These are phyloP conservation scores for Arxiozyma heterogenica DNA, from an alignment of 1,139 yeast species.

Conservation along the genomic window DNA sequence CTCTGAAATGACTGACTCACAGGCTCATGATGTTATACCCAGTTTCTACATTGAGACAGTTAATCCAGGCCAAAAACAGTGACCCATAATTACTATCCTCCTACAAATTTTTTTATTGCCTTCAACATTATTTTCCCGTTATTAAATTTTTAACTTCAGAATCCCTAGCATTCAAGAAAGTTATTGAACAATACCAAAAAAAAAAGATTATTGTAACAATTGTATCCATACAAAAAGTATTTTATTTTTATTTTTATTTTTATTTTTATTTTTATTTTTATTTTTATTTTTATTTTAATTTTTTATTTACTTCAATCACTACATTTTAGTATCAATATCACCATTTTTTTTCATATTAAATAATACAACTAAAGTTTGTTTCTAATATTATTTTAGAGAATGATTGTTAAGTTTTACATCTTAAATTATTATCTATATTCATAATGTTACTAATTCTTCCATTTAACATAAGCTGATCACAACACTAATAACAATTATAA, in stretches of 20 bases:
- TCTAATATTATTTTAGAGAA: not conserved
- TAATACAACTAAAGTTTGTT: not conserved
- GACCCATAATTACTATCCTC: not conserved
- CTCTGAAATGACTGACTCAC: conserved; percentile 18
- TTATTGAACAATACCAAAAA: too few species aligned
- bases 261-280: too few species aligned
- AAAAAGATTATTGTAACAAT: not conserved
- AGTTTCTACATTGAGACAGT: conserved; percentile 15
- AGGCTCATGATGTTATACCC: conserved; percentile 14
- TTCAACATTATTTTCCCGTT: not conserved
- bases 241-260: too few species aligned
- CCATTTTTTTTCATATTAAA: too few species aligned
- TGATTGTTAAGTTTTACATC: not conserved
- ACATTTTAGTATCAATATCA: too few species aligned
- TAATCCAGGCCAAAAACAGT: not conserved
- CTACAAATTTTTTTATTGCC: not conserved
- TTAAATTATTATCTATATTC: not conserved
- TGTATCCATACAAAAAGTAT: not conserved
- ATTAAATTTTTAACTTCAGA: too few species aligned
- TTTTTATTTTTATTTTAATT: too few species aligned
- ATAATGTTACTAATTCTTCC: not conserved
- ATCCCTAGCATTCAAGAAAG: not conserved
- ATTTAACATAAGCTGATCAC: not conserved
- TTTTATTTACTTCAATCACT: not conserved
- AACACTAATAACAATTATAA: not conserved